Evolutionary conservation across 2,329 filamentous ascomycete genomes (phyloP), one percentile per base, ranked within the genome.

Genomic region (Fusarium proliferatum): DNA sequence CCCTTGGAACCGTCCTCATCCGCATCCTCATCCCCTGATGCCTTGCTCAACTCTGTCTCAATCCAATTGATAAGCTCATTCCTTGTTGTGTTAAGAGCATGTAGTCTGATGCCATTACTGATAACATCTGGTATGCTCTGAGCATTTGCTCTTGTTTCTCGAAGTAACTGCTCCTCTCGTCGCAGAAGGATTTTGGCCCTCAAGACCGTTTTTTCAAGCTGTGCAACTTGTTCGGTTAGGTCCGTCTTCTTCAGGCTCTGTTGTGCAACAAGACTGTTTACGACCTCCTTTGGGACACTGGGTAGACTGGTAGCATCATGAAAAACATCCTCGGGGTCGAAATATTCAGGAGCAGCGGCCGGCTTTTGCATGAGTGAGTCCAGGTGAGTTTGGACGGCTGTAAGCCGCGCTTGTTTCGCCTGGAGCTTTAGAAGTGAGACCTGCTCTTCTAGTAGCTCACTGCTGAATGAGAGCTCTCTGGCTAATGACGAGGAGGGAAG

Each of bases 61-160:
- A 92, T 91, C 90, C 90, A 92, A 64, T 81, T 84, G 66, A 92
- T 92, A 57, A 92, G 84, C 69, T 89, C 88, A 58, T 87, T 86
- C 21, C 91, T 85, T 16, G 90, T 88, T 12, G 82, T 82, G 46
- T 85, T 86, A 15, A 92, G 81, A 19, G 90, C 90, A 53, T 85
- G 82, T 6, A 90, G 73, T 69, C 87, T 88, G 21, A 82, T 78
- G 6, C 79, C 78, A 45, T 82, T 80, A 67, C 81, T 82, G 43
- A 86, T 74, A 23, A 77, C 77, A 45, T 81, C 81, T 3, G 82
- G 81, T 13, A 82, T 79, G 46, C 79, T 76, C 23, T 83, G 80
- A 10, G 81, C 80, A 46, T 80, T 80, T 55, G 82, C 78, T 67
- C 83, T 86, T 26, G 87, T 82, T 43, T 86, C 86, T 4, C 85